Conservation (phyloP, 2,329 filamentous ascomycete species). For the Purpureocillium lavendulum region DNA sequence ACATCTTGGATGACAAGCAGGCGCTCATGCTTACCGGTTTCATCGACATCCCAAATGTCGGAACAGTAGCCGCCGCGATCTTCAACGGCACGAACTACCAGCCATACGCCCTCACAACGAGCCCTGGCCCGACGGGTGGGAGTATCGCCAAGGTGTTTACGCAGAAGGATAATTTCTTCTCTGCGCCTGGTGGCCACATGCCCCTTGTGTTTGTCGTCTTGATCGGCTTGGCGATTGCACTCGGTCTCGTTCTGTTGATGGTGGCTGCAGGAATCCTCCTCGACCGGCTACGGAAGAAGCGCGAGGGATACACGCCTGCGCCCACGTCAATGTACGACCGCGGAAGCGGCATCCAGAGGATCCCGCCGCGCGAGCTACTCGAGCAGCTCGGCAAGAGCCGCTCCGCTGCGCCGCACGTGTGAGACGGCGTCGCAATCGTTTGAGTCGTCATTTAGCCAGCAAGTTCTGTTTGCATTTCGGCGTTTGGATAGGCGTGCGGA, state of each 20-base stretch:
- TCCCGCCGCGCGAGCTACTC: conserved; percentile 53
- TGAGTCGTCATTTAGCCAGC: conserved; percentile 16
- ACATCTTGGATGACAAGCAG: conserved; percentile 58
- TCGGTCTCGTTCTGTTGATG: conserved; percentile 69
- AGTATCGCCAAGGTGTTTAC: conserved; percentile 79
- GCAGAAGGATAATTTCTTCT: conserved; percentile 71
- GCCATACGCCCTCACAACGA: conserved; percentile 75
- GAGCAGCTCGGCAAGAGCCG: conserved; percentile 42
- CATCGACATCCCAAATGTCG: conserved; percentile 66
- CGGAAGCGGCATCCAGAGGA: conserved; percentile 47
- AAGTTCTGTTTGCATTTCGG: conserved; percentile 21
- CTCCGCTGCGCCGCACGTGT: conserved; percentile 40
- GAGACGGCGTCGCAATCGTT: conserved; percentile 14
- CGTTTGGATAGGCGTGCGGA: conserved; percentile 24
- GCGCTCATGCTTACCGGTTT: conserved; percentile 78
- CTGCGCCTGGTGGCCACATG: conserved; percentile 46
- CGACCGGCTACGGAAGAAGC: conserved; percentile 67
- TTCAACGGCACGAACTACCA: conserved; percentile 75
- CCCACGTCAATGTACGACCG: conserved; percentile 58
- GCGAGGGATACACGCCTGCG: conserved; percentile 74
- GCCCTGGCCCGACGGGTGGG: conserved; percentile 54
- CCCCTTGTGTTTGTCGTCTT: conserved; percentile 72
- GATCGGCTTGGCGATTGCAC: conserved; percentile 70
- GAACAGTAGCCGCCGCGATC: conserved; percentile 74
- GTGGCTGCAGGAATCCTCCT: conserved; percentile 67